Percentiles rank a stretch among this genome's conserved stretches.
phyloP scores from a whole-genome alignment of 805 yeast genomes.

The Pichia ethanolica region DNA sequence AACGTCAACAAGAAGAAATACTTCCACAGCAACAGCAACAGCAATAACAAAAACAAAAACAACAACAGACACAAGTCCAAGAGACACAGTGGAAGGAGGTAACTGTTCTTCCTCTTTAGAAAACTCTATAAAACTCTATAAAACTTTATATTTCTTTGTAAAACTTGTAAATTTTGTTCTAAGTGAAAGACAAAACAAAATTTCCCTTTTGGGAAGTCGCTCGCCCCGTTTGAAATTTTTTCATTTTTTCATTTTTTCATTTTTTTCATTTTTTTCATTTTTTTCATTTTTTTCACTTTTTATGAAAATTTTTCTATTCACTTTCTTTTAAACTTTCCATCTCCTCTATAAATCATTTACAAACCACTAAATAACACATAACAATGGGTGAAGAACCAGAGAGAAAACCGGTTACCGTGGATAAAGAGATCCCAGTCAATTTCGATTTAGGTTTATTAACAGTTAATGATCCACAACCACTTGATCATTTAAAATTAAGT shows the following conservation, averaged over 20 bases:
- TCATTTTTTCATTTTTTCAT: neutral
- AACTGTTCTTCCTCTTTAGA: no score
- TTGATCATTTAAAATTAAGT: slow-evolving; percentile 53
- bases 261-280: neutral
- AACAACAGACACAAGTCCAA: no score
- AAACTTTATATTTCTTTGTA: no score
- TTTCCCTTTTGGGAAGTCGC: neutral
- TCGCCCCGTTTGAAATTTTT: neutral
- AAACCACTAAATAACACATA: neutral
- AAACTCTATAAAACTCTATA: no score
- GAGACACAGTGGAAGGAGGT: no score
- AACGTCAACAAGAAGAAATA: neutral
- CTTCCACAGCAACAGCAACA: no score
- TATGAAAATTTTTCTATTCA: neutral
- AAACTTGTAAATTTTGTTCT: no score
- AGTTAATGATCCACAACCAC: slow-evolving; percentile 82
- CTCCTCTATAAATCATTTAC: neutral
- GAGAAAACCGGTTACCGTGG: slow-evolving; percentile 74
- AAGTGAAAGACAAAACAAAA: neutral
- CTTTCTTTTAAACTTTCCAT: neutral
- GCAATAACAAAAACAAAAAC: no score
- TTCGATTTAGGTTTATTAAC: slow-evolving; percentile 89
- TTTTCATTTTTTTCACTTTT: neutral
- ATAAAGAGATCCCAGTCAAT: slow-evolving; percentile 81
- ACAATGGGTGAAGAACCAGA: slow-evolving; percentile 4